A percentile compares a stretch with the other conserved stretches of the same genome.
Conservation (phyloP, 495 filamentous ascomycete genomes). For the Penicillium flavigenum region DNA sequence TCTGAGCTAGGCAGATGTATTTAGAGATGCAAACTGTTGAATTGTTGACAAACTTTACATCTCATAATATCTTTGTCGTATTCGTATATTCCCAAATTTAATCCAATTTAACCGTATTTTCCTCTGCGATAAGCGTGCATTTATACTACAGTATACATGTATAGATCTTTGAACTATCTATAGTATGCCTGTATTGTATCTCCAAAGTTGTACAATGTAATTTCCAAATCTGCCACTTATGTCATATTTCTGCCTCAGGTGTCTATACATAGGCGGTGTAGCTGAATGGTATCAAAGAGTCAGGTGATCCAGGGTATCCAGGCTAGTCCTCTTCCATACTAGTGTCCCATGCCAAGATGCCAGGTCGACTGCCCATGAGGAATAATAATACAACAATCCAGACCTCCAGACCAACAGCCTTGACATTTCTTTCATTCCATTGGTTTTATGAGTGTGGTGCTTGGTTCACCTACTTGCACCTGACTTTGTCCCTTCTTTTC, state of each 20-base stretch:
- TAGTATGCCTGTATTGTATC: background rate
- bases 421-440: constrained; percentile 15
- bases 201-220: too few relatives aligned
- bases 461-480: constrained; percentile 15
- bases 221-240: constrained; percentile 3
- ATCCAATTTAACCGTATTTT: background rate
- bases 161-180: too few relatives aligned
- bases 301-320: constrained; percentile 1
- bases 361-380: constrained; percentile 34
- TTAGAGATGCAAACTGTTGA: constrained; percentile 3
- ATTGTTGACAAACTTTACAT: background rate
- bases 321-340: constrained; percentile 14
- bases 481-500: constrained; percentile 4
- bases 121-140: background rate
- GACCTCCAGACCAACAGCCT: constrained; percentile 16
- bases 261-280: constrained; percentile 5
- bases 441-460: constrained; percentile 12
- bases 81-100: background rate
- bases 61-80: background rate
- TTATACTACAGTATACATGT: too few relatives aligned
- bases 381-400: constrained; percentile 33
- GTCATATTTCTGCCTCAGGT: background rate
- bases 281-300: background rate
- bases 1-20: constrained; percentile 2
- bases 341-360: constrained; percentile 32